These are phyloP conservation scores for Castanea crenata DNA, from an alignment of 306 rosid species.

Conservation along the genomic window DNA sequence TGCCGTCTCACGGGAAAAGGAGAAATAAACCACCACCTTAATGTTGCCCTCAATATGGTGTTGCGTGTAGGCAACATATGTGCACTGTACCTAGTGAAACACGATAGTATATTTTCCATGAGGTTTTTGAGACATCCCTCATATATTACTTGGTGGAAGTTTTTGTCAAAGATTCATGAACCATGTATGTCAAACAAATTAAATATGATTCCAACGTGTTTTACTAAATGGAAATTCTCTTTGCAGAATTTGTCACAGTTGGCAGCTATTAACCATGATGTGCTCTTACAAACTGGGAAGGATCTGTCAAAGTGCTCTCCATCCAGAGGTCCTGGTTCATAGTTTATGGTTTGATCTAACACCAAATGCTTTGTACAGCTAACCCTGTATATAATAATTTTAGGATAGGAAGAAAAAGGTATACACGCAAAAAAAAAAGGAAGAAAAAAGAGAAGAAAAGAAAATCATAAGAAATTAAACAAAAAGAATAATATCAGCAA, in stretches of 20 bases:
- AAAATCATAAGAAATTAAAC: not conserved
- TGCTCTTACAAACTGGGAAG: not conserved
- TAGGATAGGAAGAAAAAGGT: not conserved
- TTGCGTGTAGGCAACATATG: not conserved
- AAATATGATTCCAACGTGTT: not conserved
- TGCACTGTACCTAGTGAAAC: not conserved
- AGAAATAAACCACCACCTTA: not conserved
- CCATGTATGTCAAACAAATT: not conserved
- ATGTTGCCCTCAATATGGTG: not conserved
- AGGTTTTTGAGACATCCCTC: not conserved
- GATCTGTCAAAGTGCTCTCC: not conserved
- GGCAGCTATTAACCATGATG: constrained; percentile 5
- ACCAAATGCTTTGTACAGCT: not conserved
- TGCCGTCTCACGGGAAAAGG: not conserved
- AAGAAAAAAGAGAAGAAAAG: not conserved
- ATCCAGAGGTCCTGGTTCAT: constrained; percentile 1
- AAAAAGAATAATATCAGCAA: not conserved
- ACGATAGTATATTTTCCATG: not conserved
- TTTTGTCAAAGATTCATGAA: not conserved
- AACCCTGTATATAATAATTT: not conserved
- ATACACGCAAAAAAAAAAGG: not conserved
- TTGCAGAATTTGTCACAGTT: constrained; percentile 11
- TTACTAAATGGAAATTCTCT: not conserved
- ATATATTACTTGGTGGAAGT: not conserved
- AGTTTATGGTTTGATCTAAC: not conserved